Evolutionary conservation across 108 stramenopile genomes (phyloP).

Genomic region (Fragilaria crotonensis): DNA sequence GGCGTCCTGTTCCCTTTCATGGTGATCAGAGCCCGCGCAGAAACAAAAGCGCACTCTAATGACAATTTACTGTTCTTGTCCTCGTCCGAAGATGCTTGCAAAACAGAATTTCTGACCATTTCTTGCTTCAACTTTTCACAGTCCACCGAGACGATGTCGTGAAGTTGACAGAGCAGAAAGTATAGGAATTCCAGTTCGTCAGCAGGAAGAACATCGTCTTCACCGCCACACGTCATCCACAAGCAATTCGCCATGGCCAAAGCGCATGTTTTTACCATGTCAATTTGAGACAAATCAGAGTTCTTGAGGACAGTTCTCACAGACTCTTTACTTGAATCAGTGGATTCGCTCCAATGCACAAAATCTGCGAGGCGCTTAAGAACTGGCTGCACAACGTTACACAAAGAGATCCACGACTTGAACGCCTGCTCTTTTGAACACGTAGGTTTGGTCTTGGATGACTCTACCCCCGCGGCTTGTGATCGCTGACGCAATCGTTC

Average conservation of each 20-base stretch:
- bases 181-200: neutral
- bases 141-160: neutral
- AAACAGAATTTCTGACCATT: neutral
- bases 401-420: neutral
- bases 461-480: neutral
- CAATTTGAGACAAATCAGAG: neutral
- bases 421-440: neutral
- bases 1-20: neutral
- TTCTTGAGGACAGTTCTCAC: neutral
- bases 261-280: neutral
- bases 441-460: neutral
- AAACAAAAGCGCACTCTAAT: neutral
- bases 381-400: neutral
- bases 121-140: neutral
- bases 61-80: neutral
- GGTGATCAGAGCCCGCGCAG: neutral
- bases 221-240: slow-evolving; percentile 11
- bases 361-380: neutral
- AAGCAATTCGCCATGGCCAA: neutral
- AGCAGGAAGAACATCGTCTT: neutral
- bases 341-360: neutral
- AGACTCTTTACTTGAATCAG: neutral
- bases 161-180: neutral
- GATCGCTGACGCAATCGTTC: neutral
- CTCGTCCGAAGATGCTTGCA: neutral